Percentiles rank a stretch among this genome's conserved stretches.
These are phyloP conservation scores for Termitomyces sp. DNA, from an alignment of 768 basidiomycete genomes.

Conservation along the genomic window DNA sequence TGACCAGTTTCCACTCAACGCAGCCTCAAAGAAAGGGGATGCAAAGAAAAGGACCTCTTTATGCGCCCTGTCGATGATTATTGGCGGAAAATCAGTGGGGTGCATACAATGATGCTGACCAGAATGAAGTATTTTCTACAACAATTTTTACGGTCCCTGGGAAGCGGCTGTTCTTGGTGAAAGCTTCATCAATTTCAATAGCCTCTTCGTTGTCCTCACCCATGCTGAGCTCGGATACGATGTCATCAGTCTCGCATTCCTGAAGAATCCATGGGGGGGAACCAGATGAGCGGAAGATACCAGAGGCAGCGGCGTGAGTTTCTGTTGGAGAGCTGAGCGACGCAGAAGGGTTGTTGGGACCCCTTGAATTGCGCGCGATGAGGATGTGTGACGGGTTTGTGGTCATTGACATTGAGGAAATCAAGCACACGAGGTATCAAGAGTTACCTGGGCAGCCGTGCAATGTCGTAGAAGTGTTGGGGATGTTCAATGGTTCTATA, in stretches of 20 bases:
- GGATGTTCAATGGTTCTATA: conserved; percentile 28
- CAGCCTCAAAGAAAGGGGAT: conserved; percentile 93
- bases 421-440: too few relatives aligned
- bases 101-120: conserved; percentile 45
- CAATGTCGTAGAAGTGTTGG: too few relatives aligned
- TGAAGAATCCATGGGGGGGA: conserved; percentile 80
- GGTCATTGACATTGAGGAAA: conserved; percentile 32
- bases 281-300: conserved; percentile 76
- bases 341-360: conserved; percentile 70
- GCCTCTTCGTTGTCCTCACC: conserved; percentile 62
- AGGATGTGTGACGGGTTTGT: conserved; percentile 85
- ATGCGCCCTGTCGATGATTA: conserved; percentile 59
- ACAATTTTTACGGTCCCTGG: conserved; percentile 90
- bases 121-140: conserved; percentile 86
- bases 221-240: conserved; percentile 62
- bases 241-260: conserved; percentile 66
- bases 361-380: conserved; percentile 81
- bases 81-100: neutral
- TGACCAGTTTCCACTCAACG: conserved; percentile 87
- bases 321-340: conserved; percentile 82
- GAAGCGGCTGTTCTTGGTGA: conserved; percentile 58
- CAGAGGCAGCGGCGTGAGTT: conserved; percentile 83
- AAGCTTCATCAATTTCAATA: conserved; percentile 80
- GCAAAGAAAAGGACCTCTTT: conserved; percentile 89
- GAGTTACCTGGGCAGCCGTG: too few relatives aligned